Evolutionary conservation across 176 grass and related monocot genomes (phyloP).

Genomic region (Rhynchospora breviuscula): DNA sequence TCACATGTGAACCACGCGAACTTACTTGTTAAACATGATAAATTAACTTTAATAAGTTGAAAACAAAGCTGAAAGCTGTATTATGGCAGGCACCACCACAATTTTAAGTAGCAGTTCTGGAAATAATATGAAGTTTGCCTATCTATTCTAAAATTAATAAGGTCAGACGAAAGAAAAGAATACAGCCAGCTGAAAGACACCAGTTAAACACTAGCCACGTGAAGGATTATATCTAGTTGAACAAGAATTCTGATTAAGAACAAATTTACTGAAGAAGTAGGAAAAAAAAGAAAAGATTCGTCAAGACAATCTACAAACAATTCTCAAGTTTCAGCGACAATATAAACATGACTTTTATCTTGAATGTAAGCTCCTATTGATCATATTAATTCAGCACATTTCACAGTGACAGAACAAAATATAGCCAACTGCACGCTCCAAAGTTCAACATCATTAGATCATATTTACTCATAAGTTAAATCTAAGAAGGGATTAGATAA

Average conservation of each 20-base stretch:
- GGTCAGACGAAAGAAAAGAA: neutral
- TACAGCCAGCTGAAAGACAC: neutral
- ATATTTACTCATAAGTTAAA: neutral
- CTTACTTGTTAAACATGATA: too few species aligned
- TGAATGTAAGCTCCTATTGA: neutral
- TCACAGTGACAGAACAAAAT: neutral
- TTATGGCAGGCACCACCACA: too few species aligned
- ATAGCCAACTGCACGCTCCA: neutral
- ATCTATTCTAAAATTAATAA: neutral
- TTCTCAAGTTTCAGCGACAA: neutral
- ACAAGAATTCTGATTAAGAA: neutral
- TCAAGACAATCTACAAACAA: neutral
- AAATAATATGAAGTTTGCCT: neutral
- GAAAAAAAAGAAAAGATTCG: neutral
- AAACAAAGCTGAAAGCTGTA: too few species aligned
- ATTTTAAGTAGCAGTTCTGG: too few species aligned
- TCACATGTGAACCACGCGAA: too few species aligned
- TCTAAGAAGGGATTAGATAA: slow-evolving; percentile 54
- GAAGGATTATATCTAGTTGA: neutral
- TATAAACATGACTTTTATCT: neutral
- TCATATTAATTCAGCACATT: neutral
- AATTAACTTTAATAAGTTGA: too few species aligned
- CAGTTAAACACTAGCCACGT: neutral
- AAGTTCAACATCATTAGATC: neutral
- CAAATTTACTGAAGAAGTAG: neutral